A percentile compares a stretch with the other conserved stretches of the same genome.
These are phyloP conservation scores for Beauveria varroae DNA, from an alignment of 2,329 filamentous ascomycete species.

Conservation along the genomic window DNA sequence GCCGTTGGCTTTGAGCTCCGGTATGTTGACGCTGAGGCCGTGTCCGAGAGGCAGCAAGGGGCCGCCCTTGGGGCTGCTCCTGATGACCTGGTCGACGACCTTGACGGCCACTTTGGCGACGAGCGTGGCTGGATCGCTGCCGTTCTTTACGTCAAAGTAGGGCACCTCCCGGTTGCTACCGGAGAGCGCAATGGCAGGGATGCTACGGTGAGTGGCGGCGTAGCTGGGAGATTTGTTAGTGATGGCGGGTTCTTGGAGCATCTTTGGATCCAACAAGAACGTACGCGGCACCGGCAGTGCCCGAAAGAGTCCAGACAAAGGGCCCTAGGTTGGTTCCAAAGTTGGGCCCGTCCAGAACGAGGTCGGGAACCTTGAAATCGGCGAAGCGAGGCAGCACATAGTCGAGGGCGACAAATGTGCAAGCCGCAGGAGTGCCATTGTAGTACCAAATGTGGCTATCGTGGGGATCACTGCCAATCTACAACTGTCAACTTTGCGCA, in stretches of 20 bases:
- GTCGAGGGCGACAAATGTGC: slow-evolving; percentile 48
- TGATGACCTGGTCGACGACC: slow-evolving; percentile 36
- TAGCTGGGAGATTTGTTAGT: slow-evolving; percentile 27
- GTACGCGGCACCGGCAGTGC: slow-evolving; percentile 39
- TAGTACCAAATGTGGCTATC: slow-evolving; percentile 53
- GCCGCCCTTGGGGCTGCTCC: slow-evolving; percentile 23
- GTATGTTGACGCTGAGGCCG: slow-evolving; percentile 44
- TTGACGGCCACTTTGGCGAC: slow-evolving; percentile 34
- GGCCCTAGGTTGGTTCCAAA: slow-evolving; percentile 46
- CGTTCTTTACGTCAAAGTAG: slow-evolving; percentile 30
- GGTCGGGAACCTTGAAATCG: slow-evolving; percentile 41
- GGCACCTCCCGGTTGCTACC: slow-evolving; percentile 34
- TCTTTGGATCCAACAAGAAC: background rate
- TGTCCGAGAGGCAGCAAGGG: slow-evolving; percentile 40
- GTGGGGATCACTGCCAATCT: slow-evolving; percentile 39
- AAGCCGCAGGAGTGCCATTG: slow-evolving; percentile 49
- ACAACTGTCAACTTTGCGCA: background rate
- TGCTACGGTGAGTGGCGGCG: slow-evolving; percentile 38
- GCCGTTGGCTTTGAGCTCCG: slow-evolving; percentile 32
- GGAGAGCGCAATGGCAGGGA: slow-evolving; percentile 43
- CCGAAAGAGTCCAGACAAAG: slow-evolving; percentile 45
- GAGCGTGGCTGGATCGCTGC: slow-evolving; percentile 37
- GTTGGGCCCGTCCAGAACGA: slow-evolving; percentile 49
- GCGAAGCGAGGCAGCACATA: slow-evolving; percentile 44
- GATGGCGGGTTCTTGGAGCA: no score